Base-by-base conservation (phyloP, 768 basidiomycete genomes). In the Pisolithus microcarpus region DNA sequence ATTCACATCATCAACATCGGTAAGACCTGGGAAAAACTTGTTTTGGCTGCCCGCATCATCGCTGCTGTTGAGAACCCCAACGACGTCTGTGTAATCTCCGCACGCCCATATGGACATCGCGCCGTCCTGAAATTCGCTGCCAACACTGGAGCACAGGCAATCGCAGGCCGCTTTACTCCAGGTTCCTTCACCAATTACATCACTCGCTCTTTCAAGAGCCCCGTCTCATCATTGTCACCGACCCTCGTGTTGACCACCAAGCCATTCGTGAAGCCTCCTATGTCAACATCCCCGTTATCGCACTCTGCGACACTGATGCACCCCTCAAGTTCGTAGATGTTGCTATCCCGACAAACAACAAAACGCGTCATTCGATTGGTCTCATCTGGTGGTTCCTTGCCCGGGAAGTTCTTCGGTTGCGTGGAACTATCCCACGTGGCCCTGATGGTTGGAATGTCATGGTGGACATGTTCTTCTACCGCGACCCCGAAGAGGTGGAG, bases 391-490 rank as follows among this genome's bases (percentile, higher is more conserved):
- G 91, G 91, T 72, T 99, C 63, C 87, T 99, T 59, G 89, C 90
- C 66, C 89, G 96, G 62, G 96, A 99, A 69, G 92, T 96, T 62
- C 87, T 99, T 72, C 84, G 96, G 65, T 79, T 99, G 65, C 84
- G 92, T 55, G 96, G 96, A 43, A 88, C 90, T 51, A 85, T 98
- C 70, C 87, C 92, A 53, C 83, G 96, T 62, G 87, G 91, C 38
- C 70, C 81, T 55, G 93, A 95, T 56, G 90, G 88, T 62, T 99
- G 96, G 96, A 89, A 85, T 68, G 87, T 96, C 70, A 96, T 98
- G 91, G 92, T 94, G 58, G 94, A 95, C 72, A 87, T 95, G 86
- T 94, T 94, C 87, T 93, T 97, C 85, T 98, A 98, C 83, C 90
- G 95, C 65, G 95, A 97, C 75, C 93, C 95, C 55, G 94, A 99